Evolutionary conservation across 371 early-diverging fungal species (phyloP), one percentile per base, ranked within the genome.

Genomic region (Massospora cicadina): DNA sequence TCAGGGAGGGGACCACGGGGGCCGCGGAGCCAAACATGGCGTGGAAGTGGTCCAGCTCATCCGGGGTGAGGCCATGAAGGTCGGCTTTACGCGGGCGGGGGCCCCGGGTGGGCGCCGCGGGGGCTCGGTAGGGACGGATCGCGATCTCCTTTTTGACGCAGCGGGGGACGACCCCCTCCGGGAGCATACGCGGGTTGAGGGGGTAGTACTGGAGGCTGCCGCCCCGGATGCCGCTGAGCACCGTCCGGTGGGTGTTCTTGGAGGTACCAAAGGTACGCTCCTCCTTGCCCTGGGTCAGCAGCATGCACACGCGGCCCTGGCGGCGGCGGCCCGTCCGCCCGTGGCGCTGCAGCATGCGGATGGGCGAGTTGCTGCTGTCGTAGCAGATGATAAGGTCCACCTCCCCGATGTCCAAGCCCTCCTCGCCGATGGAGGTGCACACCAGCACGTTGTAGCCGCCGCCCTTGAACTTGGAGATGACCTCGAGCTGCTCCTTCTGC

Each of bases 341-440:
- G 81, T 92, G 89, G 24, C 97, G 80, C 73, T 95, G 95, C 0
- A 90, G 68, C 88, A 91, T 85, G 54, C 89, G 82, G 66, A 88
- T 83, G 1, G 90, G 89, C 1, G 88, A 88, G 31, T 77, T 77
- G 64, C 90, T 90, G 1, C 88, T 77, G 68, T 96, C 95, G 68
- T 82, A 96, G 72, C 93, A 92, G 5, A 95, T 70, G 67, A 96
- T 95, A 31, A 96, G 73, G 68, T 96, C 95, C 0, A 96, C 88
- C 65, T 96, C 94, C 64, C 95, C 97, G 74, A 96, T 96, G 71
- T 96, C 97, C 27, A 96, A 73, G 0, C 97, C 97, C 76, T 96
- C 97, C 75, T 96, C 97, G 55, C 95, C 97, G 63, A 96, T 93
- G 24, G 84, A 89, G 0, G 97, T 94, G 1, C 90, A 83, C 0